Conservation (phyloP, 768 basidiomycete species). For the Kwoniella sp. region DNA sequence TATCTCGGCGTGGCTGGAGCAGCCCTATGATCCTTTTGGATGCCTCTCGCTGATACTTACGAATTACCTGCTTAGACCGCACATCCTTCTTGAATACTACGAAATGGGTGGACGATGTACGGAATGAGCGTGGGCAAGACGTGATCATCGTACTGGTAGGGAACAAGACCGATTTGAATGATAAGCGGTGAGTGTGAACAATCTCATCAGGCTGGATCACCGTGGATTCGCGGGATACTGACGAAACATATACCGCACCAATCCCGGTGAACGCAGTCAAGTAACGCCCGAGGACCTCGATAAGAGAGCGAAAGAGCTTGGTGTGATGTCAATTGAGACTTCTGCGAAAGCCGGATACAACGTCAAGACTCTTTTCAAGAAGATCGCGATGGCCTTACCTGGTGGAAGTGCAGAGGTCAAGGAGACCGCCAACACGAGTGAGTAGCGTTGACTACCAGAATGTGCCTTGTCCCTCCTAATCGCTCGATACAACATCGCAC, state of each 20-base stretch:
- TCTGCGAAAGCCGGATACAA: conserved; percentile 99
- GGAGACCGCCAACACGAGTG: conserved; percentile 60
- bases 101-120: conserved; percentile 99
- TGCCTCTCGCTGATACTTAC: neutral
- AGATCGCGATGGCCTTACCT: conserved; percentile 96
- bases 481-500: no score
- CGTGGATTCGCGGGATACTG: no score
- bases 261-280: conserved; percentile 66
- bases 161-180: conserved; percentile 98
- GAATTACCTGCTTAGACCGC: conserved; percentile 64
- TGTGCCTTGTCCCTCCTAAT: no score
- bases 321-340: conserved; percentile 99
- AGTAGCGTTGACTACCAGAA: no score
- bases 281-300: conserved; percentile 98
- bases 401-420: conserved; percentile 76
- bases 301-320: conserved; percentile 80
- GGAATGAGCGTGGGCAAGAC: conserved; percentile 94
- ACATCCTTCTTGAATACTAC: conserved; percentile 97
- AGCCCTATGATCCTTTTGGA: no score
- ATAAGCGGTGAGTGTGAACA: conserved; percentile 75
- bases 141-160: conserved; percentile 98
- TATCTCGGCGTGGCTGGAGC: no score
- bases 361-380: conserved; percentile 97
- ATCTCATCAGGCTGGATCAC: neutral
- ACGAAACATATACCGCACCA: no score